phyloP scores from a whole-genome alignment of 345 rosid genomes.

The Populus deltoides region DNA sequence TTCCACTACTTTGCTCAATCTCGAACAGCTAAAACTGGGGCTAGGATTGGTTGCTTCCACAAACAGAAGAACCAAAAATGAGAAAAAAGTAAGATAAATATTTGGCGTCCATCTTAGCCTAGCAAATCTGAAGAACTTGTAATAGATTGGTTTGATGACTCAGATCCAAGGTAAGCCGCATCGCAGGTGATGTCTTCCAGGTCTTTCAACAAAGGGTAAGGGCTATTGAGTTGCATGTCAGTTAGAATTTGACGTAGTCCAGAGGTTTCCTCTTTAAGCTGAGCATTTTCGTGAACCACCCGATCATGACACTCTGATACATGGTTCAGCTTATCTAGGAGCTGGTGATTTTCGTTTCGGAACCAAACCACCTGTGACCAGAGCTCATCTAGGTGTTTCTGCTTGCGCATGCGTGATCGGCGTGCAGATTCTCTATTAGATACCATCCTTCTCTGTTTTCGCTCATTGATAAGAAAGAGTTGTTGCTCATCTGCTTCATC shows the following conservation, averaged over 20 bases:
- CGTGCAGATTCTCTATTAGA: constrained; percentile 95
- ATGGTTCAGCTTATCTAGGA: constrained; percentile 67
- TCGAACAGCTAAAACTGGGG: constrained; percentile 21
- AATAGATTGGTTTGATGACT: constrained; percentile 30
- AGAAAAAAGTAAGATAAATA: neutral
- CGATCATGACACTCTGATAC: constrained; percentile 54
- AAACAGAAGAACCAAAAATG: constrained; percentile 24
- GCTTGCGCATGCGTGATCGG: constrained; percentile 92
- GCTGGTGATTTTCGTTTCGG: constrained; percentile 78
- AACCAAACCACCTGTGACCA: constrained; percentile 87
- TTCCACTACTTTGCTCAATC: constrained; percentile 14
- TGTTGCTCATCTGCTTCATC: constrained; percentile 78
- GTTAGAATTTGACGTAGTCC: constrained; percentile 63
- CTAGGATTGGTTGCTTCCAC: constrained; percentile 17
- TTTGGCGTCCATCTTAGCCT: constrained; percentile 20
- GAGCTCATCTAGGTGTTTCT: constrained; percentile 92
- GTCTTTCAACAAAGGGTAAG: constrained; percentile 47
- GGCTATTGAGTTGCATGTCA: constrained; percentile 55
- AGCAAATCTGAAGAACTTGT: constrained; percentile 34
- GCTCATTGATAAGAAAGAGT: constrained; percentile 59
- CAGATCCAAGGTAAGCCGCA: constrained; percentile 34
- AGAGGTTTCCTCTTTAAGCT: constrained; percentile 65
- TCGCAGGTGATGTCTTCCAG: constrained; percentile 42
- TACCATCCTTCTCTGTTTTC: constrained; percentile 91
- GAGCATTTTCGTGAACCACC: constrained; percentile 58